A percentile compares a stretch with the other conserved stretches of the same genome.
Conservation (phyloP, 2,329 filamentous ascomycete genomes). For the Diaporthe nobilis region DNA sequence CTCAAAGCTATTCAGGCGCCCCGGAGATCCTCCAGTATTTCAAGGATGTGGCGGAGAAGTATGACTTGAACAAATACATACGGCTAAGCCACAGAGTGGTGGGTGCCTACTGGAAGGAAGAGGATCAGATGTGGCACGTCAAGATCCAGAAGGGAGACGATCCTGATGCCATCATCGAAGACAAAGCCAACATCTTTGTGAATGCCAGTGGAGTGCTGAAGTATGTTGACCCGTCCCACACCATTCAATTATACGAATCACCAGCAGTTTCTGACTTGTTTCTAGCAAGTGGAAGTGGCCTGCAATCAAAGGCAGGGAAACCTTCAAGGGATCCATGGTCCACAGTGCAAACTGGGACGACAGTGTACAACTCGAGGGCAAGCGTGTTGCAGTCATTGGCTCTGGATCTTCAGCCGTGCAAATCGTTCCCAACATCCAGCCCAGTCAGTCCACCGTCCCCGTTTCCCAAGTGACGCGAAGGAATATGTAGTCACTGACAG, state of each 20-base stretch:
- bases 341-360: constrained; percentile 49
- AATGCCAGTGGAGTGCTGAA: constrained; percentile 35
- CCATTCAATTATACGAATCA: neutral
- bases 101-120: constrained; percentile 57
- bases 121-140: constrained; percentile 40
- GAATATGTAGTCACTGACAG: neutral
- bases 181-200: constrained; percentile 23
- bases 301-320: constrained; percentile 51
- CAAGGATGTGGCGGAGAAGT: constrained; percentile 50
- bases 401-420: constrained; percentile 50
- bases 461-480: no score
- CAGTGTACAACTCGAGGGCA: constrained; percentile 18
- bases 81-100: constrained; percentile 59
- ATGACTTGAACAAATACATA: constrained; percentile 57
- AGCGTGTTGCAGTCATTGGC: constrained; percentile 48
- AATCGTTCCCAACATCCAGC: constrained; percentile 45
- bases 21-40: constrained; percentile 49
- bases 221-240: constrained; percentile 5
- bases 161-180: constrained; percentile 40
- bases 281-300: constrained; percentile 45
- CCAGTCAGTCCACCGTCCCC: neutral
- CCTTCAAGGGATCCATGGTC: constrained; percentile 48
- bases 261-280: neutral
- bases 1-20: constrained; percentile 46
- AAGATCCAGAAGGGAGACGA: constrained; percentile 44